Percentiles rank a stretch among this genome's conserved stretches.
These are phyloP conservation scores for Colletotrichum orchidophilum DNA, from an alignment of 2,329 filamentous ascomycete genomes.

Conservation along the genomic window DNA sequence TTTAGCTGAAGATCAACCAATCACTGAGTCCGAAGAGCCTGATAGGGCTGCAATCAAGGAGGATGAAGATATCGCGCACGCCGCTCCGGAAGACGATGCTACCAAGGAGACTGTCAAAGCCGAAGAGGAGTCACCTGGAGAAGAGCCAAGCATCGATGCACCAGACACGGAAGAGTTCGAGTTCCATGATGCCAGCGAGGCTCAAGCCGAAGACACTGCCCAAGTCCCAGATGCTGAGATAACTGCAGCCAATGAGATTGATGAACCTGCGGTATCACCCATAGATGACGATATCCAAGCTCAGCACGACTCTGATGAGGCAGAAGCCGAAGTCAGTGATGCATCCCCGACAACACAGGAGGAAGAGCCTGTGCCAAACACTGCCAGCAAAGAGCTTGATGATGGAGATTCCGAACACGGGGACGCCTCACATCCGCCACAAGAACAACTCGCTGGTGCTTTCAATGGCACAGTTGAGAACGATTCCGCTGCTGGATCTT, in stretches of 20 bases:
- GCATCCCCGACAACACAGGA: constrained; percentile 15
- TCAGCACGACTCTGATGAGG: constrained; percentile 39
- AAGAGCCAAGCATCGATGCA: background rate
- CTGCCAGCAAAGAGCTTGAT: constrained; percentile 26
- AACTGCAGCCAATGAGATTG: background rate
- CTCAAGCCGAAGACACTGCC: background rate
- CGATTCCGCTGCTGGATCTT: constrained; percentile 19
- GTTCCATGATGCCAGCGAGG: background rate
- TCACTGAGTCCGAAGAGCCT: background rate
- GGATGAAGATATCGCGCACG: background rate
- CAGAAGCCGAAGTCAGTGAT: constrained; percentile 27
- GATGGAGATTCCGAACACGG: constrained; percentile 25
- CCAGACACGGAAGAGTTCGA: background rate
- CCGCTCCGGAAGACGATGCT: too few species aligned
- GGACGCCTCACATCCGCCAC: constrained; percentile 16
- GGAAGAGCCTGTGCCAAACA: constrained; percentile 23
- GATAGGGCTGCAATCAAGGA: background rate
- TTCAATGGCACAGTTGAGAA: constrained; percentile 18
- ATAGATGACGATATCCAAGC: constrained; percentile 40
- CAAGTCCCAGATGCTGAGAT: background rate
- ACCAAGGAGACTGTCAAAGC: background rate
- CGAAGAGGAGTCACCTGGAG: background rate
- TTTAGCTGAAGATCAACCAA: background rate
- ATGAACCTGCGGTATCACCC: background rate
- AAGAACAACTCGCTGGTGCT: constrained; percentile 25